Evolutionary conservation across 768 basidiomycete genomes (phyloP), one percentile per base, ranked within the genome.

Genomic region (Kockovaella imperatae): DNA sequence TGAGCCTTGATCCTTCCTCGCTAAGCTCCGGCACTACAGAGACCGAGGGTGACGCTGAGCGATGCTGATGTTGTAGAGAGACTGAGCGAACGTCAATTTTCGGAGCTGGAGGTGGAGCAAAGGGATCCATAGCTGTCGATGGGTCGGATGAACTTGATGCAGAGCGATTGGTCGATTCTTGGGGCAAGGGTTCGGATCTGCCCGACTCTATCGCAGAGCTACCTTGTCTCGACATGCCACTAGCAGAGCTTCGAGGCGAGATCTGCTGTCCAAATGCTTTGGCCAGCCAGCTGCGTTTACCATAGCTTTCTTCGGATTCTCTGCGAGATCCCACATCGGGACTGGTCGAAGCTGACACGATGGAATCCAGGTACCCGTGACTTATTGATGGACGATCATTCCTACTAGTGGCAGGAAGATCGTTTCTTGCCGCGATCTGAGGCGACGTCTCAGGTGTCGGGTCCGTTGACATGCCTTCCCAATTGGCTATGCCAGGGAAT

Each of bases 401-500:
- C n/a, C n/a, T n/a, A n/a, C n/a, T n/a, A n/a, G n/a, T n/a, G n/a
- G n/a, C n/a, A n/a, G n/a, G n/a, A n/a, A n/a, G n/a, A n/a, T n/a
- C n/a, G n/a, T n/a, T n/a, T n/a, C n/a, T n/a, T n/a, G n/a, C n/a
- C n/a, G n/a, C n/a, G n/a, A n/a, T n/a, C n/a, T n/a, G n/a, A 25
- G 40, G 34, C 20, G 53, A 47, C 24, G 41, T 40, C 15, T 35
- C 25, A 20, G 42, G 17, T 6, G 41, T 28, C 6, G 42, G 34
- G 21, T 40, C 30, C 25, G n/a, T 44, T 21, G 28, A 32, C 21
- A 35, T 47, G 26, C 45, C 25, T 52, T 67, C 85, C 30, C 89
- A 75, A 58, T 79, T 78, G 61, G 82, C 78, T 69, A 89, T 83
- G 30, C 87, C 87, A 21, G 87, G 87, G 77, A 93, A 90, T 1